phyloP scores from a whole-genome alignment of 2,329 filamentous ascomycete genomes.

The Penicillium polonicum region DNA sequence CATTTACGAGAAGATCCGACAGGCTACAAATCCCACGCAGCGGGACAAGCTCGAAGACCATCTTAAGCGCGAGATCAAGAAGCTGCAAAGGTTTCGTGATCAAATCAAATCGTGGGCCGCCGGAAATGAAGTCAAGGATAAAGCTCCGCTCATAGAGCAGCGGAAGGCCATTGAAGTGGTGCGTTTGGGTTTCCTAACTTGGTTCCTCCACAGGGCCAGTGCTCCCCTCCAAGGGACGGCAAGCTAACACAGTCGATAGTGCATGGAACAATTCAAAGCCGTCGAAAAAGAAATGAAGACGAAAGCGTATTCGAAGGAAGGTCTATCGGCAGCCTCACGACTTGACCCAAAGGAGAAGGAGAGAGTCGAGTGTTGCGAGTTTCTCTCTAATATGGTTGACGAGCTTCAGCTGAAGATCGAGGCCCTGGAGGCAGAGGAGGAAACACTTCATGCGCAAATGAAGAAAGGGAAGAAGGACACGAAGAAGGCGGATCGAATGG shows the following conservation, averaged over 20 bases:
- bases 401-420: slow-evolving; percentile 94
- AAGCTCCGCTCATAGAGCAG: slow-evolving; percentile 89
- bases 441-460: slow-evolving; percentile 79
- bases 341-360: slow-evolving; percentile 97
- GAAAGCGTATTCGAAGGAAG: slow-evolving; percentile 98
- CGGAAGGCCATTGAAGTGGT: slow-evolving; percentile 97
- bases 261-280: slow-evolving; percentile 99
- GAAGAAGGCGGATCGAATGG: slow-evolving; percentile 80
- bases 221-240: not conserved
- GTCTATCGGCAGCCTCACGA: slow-evolving; percentile 84
- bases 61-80: slow-evolving; percentile 99
- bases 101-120: slow-evolving; percentile 99
- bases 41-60: slow-evolving; percentile 98
- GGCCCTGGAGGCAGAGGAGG: slow-evolving; percentile 83
- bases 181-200: slow-evolving; percentile 15
- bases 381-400: slow-evolving; percentile 82
- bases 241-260: slow-evolving; percentile 37
- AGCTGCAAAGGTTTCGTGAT: slow-evolving; percentile 92
- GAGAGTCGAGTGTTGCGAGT: slow-evolving; percentile 83
- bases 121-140: slow-evolving; percentile 99
- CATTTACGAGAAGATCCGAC: slow-evolving; percentile 97
- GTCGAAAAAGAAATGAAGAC: slow-evolving; percentile 99
- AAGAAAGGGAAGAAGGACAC: slow-evolving; percentile 93
- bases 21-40: slow-evolving; percentile 87
- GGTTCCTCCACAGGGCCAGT: not conserved